Evolutionary conservation across 2,329 filamentous ascomycete species (phyloP).

Genomic region (Alternaria consortialis): DNA sequence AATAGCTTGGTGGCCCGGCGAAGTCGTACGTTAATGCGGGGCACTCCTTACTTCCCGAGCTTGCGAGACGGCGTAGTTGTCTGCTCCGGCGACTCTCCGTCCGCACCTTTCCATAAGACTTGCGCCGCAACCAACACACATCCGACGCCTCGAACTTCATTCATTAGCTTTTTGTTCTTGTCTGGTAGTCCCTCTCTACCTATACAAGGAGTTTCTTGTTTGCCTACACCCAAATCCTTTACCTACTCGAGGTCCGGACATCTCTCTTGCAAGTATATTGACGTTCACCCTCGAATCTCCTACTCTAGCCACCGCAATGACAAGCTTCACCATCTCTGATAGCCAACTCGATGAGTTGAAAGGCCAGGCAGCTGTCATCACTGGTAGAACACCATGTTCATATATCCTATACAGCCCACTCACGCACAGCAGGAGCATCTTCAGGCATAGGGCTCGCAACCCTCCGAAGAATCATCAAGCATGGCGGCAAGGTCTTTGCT

Average conservation of each 20-base stretch:
- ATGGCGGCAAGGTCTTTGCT: conserved; percentile 65
- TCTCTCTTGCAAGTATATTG: not conserved
- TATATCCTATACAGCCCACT: not conserved
- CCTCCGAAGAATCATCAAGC: conserved; percentile 59
- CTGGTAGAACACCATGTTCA: conserved; percentile 49
- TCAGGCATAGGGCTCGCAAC: conserved; percentile 70
- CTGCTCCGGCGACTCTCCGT: not conserved
- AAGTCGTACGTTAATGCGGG: not conserved
- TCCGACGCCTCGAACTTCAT: not conserved
- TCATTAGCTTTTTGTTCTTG: not conserved
- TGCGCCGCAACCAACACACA: not conserved
- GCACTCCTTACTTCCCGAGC: not conserved
- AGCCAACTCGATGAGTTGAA: conserved; percentile 55
- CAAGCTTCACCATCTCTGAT: conserved; percentile 58
- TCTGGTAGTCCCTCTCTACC: too few relatives aligned
- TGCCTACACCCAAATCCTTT: not conserved
- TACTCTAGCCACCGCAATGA: conserved; percentile 22
- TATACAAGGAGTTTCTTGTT: not conserved
- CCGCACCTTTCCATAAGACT: not conserved
- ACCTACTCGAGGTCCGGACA: not conserved
- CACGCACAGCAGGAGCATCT: conserved; percentile 57
- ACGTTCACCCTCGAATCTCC: not conserved
- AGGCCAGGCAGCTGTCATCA: conserved; percentile 63
- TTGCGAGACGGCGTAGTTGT: not conserved
- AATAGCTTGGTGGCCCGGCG: not conserved